Base-by-base conservation (phyloP, 345 rosid genomes). In the Luvunga scandens region DNA sequence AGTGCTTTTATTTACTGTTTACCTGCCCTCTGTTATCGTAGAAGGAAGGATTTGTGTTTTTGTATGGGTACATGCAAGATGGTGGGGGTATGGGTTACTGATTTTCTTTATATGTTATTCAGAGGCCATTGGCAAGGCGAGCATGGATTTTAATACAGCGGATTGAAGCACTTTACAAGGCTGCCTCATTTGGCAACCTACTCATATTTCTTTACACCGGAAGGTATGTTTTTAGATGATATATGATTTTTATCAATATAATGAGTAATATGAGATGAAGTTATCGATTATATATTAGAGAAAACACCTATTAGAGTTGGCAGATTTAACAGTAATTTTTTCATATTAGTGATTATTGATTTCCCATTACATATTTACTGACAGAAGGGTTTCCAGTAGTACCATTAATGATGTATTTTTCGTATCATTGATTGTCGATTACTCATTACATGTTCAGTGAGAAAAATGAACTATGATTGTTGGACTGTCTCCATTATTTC, bases 201-300 rank as follows among this genome's bases (percentile, higher is more conserved):
- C 88, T 94, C 66, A 69, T 94, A 75, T 97, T 97, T 90, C 94
- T 97, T 79, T 94, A 83, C 82, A 90, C 97, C 0, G 99, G 99
- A 87, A 89, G 95, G 98, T 93, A 88, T 36, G 69, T 78, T 33
- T 42, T 50, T 63, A 64, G 36, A 73, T 25, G 33, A 60, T 64
- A 22, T 63, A 14, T 33, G 42, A 14, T 18, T 34, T 34, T 63
- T 57, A 39, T 67, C 31, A 45, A n/a, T 50, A 76, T 71, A 72
- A 72, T 39, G n/a, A 33, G 30, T 18, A 12, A 16, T 18, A 55
- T 10, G 36, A 27, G 2, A 21, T 74, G 69, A 57, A 50, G 73
- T 21, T 48, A 21, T 69, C 10, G 39, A 69, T 65, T 53, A 48
- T 57, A 53, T 34, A 25, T 31, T 64, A 24, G 73, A 16, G 72